Evolutionary conservation across 2,329 filamentous ascomycete species (phyloP).

Genomic region (Aspergillus thermomutatus): DNA sequence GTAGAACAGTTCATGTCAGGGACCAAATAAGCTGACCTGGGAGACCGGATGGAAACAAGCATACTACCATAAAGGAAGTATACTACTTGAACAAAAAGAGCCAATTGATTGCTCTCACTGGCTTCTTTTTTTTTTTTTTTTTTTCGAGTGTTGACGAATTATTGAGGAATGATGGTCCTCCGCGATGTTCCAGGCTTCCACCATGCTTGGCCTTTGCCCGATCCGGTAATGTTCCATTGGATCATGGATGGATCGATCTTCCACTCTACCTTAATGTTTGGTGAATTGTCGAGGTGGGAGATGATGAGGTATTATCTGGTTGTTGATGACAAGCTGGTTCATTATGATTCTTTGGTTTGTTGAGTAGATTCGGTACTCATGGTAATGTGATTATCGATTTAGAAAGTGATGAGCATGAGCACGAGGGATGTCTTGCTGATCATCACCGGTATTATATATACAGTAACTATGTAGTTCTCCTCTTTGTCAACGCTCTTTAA

Average conservation of each 20-base stretch:
- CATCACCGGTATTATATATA: neutral
- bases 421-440: neutral
- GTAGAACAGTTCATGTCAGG: neutral
- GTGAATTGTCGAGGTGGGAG: too few species aligned
- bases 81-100: neutral
- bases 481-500: neutral
- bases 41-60: neutral
- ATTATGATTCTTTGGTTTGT: neutral
- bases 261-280: neutral
- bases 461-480: neutral
- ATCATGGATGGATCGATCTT: too few species aligned
- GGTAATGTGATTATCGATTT: neutral
- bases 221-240: slow-evolving; percentile 1
- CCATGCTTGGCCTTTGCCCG: slow-evolving; percentile 4
- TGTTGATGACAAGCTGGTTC: neutral
- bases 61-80: neutral
- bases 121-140: neutral
- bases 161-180: neutral
- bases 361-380: neutral
- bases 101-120: neutral
- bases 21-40: neutral
- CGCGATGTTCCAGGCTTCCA: neutral
- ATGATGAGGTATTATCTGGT: too few species aligned
- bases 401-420: neutral
- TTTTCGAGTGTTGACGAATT: neutral